Base-by-base conservation (phyloP, 2,329 filamentous ascomycete species). In the Colletotrichum truncatum region DNA sequence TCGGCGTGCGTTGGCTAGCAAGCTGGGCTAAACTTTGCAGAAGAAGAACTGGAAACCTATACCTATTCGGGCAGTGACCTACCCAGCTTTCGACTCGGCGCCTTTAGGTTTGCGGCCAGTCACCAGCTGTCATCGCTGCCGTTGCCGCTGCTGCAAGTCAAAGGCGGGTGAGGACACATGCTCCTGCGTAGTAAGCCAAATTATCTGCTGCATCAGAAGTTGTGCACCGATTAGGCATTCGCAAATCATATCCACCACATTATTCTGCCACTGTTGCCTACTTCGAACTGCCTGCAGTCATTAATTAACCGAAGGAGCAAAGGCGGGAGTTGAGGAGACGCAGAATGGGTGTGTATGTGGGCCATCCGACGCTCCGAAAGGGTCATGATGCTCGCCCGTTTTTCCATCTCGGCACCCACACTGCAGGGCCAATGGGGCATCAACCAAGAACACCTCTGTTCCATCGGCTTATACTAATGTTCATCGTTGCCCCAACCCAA, bases 41-140 rank as follows among this genome's bases (percentile, higher is more conserved):
- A 64, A 38, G 54, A 16, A 28, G 43, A 51, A 34, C 41, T 23
- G 28, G 58, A 51, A 63, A 51, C 43, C 58, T 21, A 51, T 64
- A 12, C 58, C 49, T 43, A 9, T 49, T 49, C 11, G 21, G 45
- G 63, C 41, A 28, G 36, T 60, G 45, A 55, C 39, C 57, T 28
- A 11, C 11, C 23, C 21, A 30, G 26, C 36, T 16, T 14, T 25
- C 18, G 32, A 12, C 26, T 62, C 25, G 25, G 8, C 51, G 30
- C 16, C 30, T 25, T 57, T 26, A 18, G 55, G 28, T 23, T 26
- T 57, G 52, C 51, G 48, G 16, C 10, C 36, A 26, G 26, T 11
- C 25, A 30, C 10, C 38, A 45, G 10, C 6, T 28, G 32, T 23
- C 30, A 49, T 49, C 39, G 38, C 14, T 61, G 30, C 30, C 39